These are phyloP conservation scores for Gracilaria domingensis DNA, from an alignment of 23 red algal genomes.

Conservation along the genomic window DNA sequence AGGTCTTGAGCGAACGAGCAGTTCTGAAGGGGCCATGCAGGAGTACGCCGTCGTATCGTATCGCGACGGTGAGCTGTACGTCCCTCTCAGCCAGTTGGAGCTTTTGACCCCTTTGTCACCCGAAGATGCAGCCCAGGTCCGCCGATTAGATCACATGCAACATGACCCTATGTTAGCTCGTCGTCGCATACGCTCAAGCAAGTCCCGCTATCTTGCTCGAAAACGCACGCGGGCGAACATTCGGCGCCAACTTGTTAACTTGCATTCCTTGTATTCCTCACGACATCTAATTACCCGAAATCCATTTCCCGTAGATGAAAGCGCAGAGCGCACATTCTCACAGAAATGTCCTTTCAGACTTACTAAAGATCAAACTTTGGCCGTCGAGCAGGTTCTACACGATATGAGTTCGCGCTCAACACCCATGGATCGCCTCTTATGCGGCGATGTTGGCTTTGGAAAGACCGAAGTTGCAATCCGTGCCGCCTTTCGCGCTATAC, in stretches of 20 bases:
- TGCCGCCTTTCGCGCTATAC: conserved; percentile 75
- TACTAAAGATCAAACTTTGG: conserved; percentile 80
- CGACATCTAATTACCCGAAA: conserved; percentile 53
- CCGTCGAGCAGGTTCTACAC: conserved; percentile 68
- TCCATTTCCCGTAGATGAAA: conserved; percentile 60
- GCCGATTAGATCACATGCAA: conserved; percentile 47
- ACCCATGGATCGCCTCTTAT: conserved; percentile 97
- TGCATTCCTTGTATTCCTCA: conserved; percentile 77
- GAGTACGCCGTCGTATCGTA: conserved; percentile 81
- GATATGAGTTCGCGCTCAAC: conserved; percentile 75
- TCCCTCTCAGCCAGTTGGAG: conserved; percentile 67
- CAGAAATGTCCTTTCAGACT: conserved; percentile 61
- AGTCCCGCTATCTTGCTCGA: conserved; percentile 44
- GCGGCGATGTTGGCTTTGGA: conserved; percentile 98
- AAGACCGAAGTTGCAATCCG: conserved; percentile 99
- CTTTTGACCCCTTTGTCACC: conserved; percentile 38
- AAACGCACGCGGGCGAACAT: conserved; percentile 61
- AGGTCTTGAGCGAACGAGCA: conserved; percentile 58
- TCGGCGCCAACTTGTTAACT: conserved; percentile 76
- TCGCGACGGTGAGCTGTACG: conserved; percentile 76
- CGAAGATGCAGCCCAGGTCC: conserved; percentile 5
- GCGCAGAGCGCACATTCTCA: conserved; percentile 47
- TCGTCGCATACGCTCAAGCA: neutral
- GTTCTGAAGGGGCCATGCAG: conserved; percentile 10
- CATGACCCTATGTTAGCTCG: neutral